These are phyloP conservation scores for Ceratocystis eucalypticola DNA, from an alignment of 2,329 filamentous ascomycete species.

Conservation along the genomic window DNA sequence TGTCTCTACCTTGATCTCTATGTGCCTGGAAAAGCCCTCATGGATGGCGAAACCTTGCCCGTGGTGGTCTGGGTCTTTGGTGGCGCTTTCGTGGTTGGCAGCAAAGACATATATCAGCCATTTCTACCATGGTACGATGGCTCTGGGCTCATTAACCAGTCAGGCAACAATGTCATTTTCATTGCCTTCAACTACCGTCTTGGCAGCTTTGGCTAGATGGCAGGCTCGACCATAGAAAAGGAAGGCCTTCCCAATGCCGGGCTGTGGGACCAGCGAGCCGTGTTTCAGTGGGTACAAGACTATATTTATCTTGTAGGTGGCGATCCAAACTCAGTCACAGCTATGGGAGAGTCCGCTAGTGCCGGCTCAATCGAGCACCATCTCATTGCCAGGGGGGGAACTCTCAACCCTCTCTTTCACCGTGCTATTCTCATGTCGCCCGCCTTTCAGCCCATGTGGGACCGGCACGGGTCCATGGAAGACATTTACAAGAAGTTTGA, in stretches of 20 bases:
- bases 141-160: slow-evolving; percentile 26
- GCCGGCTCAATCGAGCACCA: slow-evolving; percentile 39
- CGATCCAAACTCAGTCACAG: slow-evolving; percentile 33
- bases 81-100: slow-evolving; percentile 33
- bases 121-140: slow-evolving; percentile 30
- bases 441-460: slow-evolving; percentile 28
- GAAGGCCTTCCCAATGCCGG: slow-evolving; percentile 33
- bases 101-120: slow-evolving; percentile 28
- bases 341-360: slow-evolving; percentile 39
- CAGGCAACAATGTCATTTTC: slow-evolving; percentile 31
- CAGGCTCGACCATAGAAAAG: slow-evolving; percentile 32
- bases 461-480: slow-evolving; percentile 25
- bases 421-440: slow-evolving; percentile 27
- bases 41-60: slow-evolving; percentile 28
- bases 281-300: slow-evolving; percentile 36
- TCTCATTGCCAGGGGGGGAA: slow-evolving; percentile 33
- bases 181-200: slow-evolving; percentile 37
- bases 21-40: slow-evolving; percentile 32
- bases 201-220: slow-evolving; percentile 36
- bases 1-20: slow-evolving; percentile 39
- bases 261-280: slow-evolving; percentile 32
- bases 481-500: slow-evolving; percentile 26
- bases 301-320: slow-evolving; percentile 35
- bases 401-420: slow-evolving; percentile 31
- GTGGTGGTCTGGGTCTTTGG: slow-evolving; percentile 36